Percentiles rank a stretch among this genome's conserved stretches.
These are phyloP conservation scores for Thielaviopsis cerberus DNA, from an alignment of 2,329 filamentous ascomycete genomes.

Conservation along the genomic window DNA sequence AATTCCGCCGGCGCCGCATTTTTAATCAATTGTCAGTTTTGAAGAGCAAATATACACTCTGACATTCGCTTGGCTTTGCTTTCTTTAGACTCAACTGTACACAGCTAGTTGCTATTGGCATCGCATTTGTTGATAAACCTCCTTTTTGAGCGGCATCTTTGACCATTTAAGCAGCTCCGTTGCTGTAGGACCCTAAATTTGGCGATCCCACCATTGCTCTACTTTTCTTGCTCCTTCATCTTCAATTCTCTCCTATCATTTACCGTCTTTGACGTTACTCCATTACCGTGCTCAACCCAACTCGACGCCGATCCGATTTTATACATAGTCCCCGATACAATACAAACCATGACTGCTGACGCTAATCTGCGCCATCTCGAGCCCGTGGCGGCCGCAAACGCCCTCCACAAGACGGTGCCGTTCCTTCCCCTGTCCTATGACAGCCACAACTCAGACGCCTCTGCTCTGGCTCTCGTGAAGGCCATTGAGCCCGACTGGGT, in stretches of 20 bases:
- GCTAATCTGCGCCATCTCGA: conserved; percentile 5
- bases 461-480: conserved; percentile 61
- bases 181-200: background rate
- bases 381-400: background rate
- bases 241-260: background rate
- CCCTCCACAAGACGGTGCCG: conserved; percentile 24
- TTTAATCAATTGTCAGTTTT: background rate
- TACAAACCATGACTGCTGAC: conserved; percentile 8
- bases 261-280: background rate
- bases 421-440: conserved; percentile 65
- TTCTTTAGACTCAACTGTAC: background rate
- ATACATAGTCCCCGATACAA: background rate
- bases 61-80: too few relatives aligned
- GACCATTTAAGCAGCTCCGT: background rate
- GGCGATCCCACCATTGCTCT: background rate
- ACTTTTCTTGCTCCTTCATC: background rate
- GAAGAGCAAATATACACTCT: background rate
- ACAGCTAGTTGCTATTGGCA: background rate
- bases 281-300: background rate
- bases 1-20: too few relatives aligned
- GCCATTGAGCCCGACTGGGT: conserved; percentile 72
- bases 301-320: background rate
- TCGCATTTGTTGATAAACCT: background rate
- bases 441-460: conserved; percentile 55
- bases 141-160: background rate